Evolutionary conservation across 495 filamentous ascomycete genomes (phyloP), one percentile per base, ranked within the genome.

Genomic region (Hypoxylon fuscum): DNA sequence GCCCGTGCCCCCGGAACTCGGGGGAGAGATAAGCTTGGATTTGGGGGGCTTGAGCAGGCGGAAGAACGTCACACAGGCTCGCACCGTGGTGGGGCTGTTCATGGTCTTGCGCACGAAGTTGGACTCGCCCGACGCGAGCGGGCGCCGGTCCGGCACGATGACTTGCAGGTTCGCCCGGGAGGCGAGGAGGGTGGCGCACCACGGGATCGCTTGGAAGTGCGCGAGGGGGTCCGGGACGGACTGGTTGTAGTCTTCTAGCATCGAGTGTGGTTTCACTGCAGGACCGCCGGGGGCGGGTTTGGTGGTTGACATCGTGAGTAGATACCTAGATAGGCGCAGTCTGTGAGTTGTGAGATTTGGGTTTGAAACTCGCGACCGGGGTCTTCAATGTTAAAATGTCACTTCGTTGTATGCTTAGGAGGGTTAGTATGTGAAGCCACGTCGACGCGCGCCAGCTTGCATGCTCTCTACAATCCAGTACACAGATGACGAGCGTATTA

Each of bases 101-200:
- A 90, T 74, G 1, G 83, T 85, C 23, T 76, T 70, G 9, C 80
- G 80, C 68, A 87, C 76, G 56, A 88, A 77, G 23, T 76, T 74
- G 70, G 88, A 83, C 62, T 85, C 83, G 47, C 64, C 67, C 18
- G 58, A 56, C 8, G 67, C 35, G 50, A 85, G 84, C 21, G 65
- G 61, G 0, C 64, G 49, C 4, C 86, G 79, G 23, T 81, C 81
- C 8, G 72, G 68, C 1, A 77, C 77, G 7, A 62, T 53, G 32
- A 75, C 69, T 6, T 74, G 69, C 27, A 72, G 64, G 72, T 74
- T 77, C 20, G 66, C 38, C 6, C 72, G 63, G 41, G 80, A 70
- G 5, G 60, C n/a, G n/a, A 88, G 74, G 41, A 83, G 72, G 15
- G 70, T 55, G n/a, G 76, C 70, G 57, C 82, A 81, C 85, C 86